These are phyloP conservation scores for Beauveria bassiana DNA, from an alignment of 2,329 filamentous ascomycete genomes.

Conservation along the genomic window DNA sequence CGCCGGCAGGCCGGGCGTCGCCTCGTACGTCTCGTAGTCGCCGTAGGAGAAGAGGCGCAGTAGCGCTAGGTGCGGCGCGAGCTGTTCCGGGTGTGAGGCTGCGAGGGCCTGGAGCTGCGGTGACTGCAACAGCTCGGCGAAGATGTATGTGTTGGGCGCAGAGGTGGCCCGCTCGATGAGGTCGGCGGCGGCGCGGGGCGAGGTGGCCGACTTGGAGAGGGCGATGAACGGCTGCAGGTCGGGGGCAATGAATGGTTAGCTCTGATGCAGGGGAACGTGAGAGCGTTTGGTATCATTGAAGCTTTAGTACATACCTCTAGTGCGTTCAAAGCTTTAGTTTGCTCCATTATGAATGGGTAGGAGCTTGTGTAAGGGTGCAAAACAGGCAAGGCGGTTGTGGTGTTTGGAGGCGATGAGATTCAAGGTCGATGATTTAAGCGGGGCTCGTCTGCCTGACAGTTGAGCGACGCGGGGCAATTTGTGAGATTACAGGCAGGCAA, in stretches of 20 bases:
- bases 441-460: not conserved
- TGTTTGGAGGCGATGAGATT: constrained; percentile 10
- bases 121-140: constrained; percentile 81
- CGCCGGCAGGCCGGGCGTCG: constrained; percentile 47
- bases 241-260: not conserved
- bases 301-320: constrained; percentile 41
- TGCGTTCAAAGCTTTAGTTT: constrained; percentile 58
- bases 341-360: constrained; percentile 53
- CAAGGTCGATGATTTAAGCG: not conserved
- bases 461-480: constrained; percentile 12
- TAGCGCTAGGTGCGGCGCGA: constrained; percentile 56
- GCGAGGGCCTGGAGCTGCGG: constrained; percentile 68
- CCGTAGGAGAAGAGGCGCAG: constrained; percentile 90
- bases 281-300: not conserved
- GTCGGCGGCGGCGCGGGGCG: constrained; percentile 76
- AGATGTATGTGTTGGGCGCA: constrained; percentile 83
- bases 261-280: not conserved
- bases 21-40: constrained; percentile 68
- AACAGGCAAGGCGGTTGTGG: not conserved
- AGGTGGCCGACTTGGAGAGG: constrained; percentile 77
- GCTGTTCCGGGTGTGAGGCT: constrained; percentile 46
- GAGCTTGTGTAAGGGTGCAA: constrained; percentile 10
- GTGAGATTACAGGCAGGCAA: not conserved
- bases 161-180: constrained; percentile 83
- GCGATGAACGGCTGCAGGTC: constrained; percentile 75